Percentiles rank a stretch among this genome's conserved stretches.
phyloP scores from a whole-genome alignment of 2,329 filamentous ascomycete genomes.

The Aspergillus sp. region DNA sequence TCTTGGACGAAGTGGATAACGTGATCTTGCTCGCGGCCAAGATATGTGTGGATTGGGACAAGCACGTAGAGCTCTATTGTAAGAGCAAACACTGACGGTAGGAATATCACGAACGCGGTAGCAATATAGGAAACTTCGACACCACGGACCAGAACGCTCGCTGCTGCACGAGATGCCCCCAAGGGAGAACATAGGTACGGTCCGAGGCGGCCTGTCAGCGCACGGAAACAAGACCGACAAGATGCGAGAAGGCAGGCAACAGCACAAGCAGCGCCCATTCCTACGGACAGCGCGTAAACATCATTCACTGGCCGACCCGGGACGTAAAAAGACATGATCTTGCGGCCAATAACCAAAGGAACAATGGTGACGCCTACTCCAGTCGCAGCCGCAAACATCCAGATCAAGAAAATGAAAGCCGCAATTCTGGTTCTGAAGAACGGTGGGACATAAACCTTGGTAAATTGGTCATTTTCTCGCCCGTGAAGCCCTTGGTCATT shows the following conservation, averaged over 20 bases:
- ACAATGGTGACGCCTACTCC: slow-evolving; percentile 83
- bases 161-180: slow-evolving; percentile 25
- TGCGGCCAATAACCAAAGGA: slow-evolving; percentile 80
- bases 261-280: slow-evolving; percentile 76
- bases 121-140: slow-evolving; percentile 72
- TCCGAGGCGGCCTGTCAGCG: slow-evolving; percentile 24
- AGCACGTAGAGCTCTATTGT: slow-evolving; percentile 86
- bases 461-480: slow-evolving; percentile 62
- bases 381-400: slow-evolving; percentile 86
- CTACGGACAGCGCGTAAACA: slow-evolving; percentile 92
- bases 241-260: slow-evolving; percentile 63
- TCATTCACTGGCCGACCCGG: slow-evolving; percentile 80
- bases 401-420: slow-evolving; percentile 84
- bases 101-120: slow-evolving; percentile 69
- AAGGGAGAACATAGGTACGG: slow-evolving; percentile 32
- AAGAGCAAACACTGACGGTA: slow-evolving; percentile 77
- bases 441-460: slow-evolving; percentile 78
- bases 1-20: slow-evolving; percentile 81
- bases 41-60: slow-evolving; percentile 80
- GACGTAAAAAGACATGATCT: slow-evolving; percentile 71
- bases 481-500: slow-evolving; percentile 58
- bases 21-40: slow-evolving; percentile 42
- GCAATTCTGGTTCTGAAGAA: slow-evolving; percentile 78
- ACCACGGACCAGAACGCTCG: slow-evolving; percentile 30
- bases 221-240: slow-evolving; percentile 25